Base-by-base conservation (phyloP, 2,329 filamentous ascomycete genomes). In the Ambrosiella beaveri region DNA sequence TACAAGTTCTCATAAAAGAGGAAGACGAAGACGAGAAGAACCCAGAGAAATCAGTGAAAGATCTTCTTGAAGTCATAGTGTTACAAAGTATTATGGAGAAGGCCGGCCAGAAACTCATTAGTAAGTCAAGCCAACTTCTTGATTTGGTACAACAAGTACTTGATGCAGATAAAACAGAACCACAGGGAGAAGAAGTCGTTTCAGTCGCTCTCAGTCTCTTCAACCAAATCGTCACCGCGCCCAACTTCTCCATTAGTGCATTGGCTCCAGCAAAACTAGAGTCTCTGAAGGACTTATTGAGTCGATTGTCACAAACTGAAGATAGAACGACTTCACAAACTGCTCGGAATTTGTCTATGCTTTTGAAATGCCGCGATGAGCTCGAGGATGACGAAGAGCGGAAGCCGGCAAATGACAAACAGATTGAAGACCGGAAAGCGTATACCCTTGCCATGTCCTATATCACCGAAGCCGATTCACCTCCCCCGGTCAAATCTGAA, bases 401-500 rank as follows among this genome's bases (percentile, higher is more conserved):
- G 36, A 63, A 71, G 0, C 68, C 68, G 6, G 73, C 71, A 4
- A 75, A 71, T 2, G 69, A 73, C 54, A 73, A 74, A 27, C 74
- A 79, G 57, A 64, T 76, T 12, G 80, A 84, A 63, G 81, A 84
- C 64, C 74, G 77, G 11, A 81, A 79, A 63, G 79, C 75, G 1
- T 82, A 85, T 64, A 74, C 71, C 57, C 71, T 85, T 13, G 82
- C 81, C 1, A 72, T 85, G 64, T 78, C 75, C 9, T 86, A 85
- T 67, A 78, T 85, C 52, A 80, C 76, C 1, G 72, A 76, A 19
- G 66, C 71, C 3, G 81, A 85, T 61, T 81, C 79, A 1, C 81
- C 82, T 0, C 75, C 82, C 1, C 82, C 82, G 0, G 80, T 86
- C n/a, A 75, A 81, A 2, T 79, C 78, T 0, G 81, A 86, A 64